Evolutionary conservation across 2,329 filamentous ascomycete genomes (phyloP), one percentile per base, ranked within the genome.

Genomic region (Fusarium sp.): DNA sequence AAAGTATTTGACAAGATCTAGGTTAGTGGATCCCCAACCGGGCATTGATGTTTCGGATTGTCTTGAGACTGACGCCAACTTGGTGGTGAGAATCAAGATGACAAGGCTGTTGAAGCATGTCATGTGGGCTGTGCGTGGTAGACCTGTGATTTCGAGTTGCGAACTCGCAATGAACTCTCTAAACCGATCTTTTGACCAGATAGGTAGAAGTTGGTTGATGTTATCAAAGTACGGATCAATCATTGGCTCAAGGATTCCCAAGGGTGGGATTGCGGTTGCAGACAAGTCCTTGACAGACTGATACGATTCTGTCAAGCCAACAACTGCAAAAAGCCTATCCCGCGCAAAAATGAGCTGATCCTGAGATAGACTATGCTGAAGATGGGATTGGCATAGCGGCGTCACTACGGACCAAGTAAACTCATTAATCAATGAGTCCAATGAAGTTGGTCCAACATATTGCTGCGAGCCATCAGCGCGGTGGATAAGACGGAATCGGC

Each of bases 181-280:
- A 22, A 49, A 37, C 14, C 46, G 19, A 35, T 35, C 32, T 49
- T n/a, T 22, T 10, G 46, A 49, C 46, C 46, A 49, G 33, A 49
- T 49, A 3, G 46, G 46, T 22, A 49, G 33, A 17, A 19, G 32
- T 8, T 13, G 46, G 15, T 49, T 49, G 17, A 49, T 49, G 20
- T 26, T 49, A 22, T 49, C 32, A 6, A 37, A 49, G 17, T 49
- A 37, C 15, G 22, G 32, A 14, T 49, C 46, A 49, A 49, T 37
- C 46, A 49, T 37, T 26, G 46, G 32, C 15, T 49, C 32, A 8
- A 49, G 22, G 19, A 49, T 49, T 7, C 46, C 46, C 2, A 26
- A 15, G 6, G 46, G 32, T 19, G 32, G 46, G 10, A 14, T 37
- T 14, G 46, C 26, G n/a, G 32, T 32, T 26, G 20, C 10, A 2